Evolutionary conservation across 129 eudicot species (phyloP).

Genomic region (Erigeron canadensis): DNA sequence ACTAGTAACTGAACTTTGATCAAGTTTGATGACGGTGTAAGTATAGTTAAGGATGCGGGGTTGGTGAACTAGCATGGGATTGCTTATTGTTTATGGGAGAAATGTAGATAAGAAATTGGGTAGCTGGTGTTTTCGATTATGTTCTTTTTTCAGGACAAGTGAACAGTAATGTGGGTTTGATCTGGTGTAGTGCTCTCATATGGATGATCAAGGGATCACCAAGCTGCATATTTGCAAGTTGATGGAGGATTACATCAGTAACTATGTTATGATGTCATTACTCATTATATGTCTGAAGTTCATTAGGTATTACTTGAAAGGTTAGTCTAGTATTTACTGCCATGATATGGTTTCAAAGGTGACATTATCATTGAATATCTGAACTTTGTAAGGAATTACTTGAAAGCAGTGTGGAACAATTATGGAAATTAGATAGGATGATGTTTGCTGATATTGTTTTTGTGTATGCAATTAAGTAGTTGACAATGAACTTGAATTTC

Average conservation of each 20-base stretch:
- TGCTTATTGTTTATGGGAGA: too few relatives aligned
- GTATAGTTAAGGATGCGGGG: too few relatives aligned
- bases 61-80: too few relatives aligned
- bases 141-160: not conserved
- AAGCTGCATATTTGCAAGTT: slow-evolving; percentile 14
- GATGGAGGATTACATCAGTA: not conserved
- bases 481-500: slow-evolving; percentile 11
- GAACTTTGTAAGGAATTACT: not conserved
- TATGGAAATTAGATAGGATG: slow-evolving; percentile 4
- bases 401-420: not conserved
- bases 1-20: too few relatives aligned
- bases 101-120: slow-evolving; percentile 12
- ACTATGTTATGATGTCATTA: slow-evolving; percentile 12
- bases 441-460: slow-evolving; percentile 4
- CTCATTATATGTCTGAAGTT: not conserved
- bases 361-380: not conserved
- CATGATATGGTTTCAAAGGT: not conserved
- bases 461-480: slow-evolving; percentile 1
- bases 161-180: too few relatives aligned
- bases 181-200: not conserved
- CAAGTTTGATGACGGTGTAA: too few relatives aligned
- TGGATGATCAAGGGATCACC: slow-evolving; percentile 19
- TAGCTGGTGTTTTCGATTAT: not conserved
- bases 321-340: slow-evolving; percentile 15
- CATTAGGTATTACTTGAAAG: slow-evolving; percentile 9